A percentile compares a stretch with the other conserved stretches of the same genome.
Conservation (phyloP, 2,329 filamentous ascomycete genomes). For the Torrubiella hemipterigena region DNA sequence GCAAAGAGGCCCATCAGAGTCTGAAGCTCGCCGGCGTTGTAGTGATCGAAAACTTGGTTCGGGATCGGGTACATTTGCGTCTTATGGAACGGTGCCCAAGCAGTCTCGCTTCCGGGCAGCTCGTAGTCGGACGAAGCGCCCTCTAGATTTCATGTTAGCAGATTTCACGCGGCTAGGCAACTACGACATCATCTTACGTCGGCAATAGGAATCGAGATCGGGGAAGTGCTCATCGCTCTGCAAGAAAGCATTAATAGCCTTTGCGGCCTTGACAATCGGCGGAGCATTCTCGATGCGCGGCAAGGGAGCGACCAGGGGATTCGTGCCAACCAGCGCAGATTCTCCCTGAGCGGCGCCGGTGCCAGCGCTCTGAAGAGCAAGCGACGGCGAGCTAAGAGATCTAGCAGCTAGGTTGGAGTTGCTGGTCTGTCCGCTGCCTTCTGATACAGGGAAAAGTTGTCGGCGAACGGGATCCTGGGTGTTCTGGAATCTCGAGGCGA, state of each 20-base stretch:
- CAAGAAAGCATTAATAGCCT: conserved; percentile 71
- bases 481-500: conserved; percentile 33
- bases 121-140: conserved; percentile 91
- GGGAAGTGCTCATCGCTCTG: conserved; percentile 70
- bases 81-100: conserved; percentile 86
- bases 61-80: conserved; percentile 81
- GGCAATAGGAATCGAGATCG: conserved; percentile 79
- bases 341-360: too few species aligned
- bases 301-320: conserved; percentile 22
- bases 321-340: conserved; percentile 18
- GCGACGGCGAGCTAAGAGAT: conserved; percentile 3
- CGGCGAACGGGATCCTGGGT: conserved; percentile 35
- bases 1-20: conserved; percentile 95
- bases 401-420: conserved; percentile 1
- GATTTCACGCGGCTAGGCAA: too few species aligned
- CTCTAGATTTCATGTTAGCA: conserved; percentile 38
- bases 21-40: conserved; percentile 74
- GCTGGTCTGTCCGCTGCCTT: conserved; percentile 6
- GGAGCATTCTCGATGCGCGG: conserved; percentile 38
- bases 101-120: conserved; percentile 49
- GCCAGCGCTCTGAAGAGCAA: conserved; percentile 7
- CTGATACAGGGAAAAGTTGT: conserved; percentile 32
- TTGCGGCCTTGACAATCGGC: conserved; percentile 68
- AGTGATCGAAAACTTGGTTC: conserved; percentile 83
- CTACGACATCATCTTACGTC: too few species aligned